Percentiles rank a stretch among this genome's conserved stretches.
phyloP scores from a whole-genome alignment of 441 rosid species.

The Brassica hybrid region DNA sequence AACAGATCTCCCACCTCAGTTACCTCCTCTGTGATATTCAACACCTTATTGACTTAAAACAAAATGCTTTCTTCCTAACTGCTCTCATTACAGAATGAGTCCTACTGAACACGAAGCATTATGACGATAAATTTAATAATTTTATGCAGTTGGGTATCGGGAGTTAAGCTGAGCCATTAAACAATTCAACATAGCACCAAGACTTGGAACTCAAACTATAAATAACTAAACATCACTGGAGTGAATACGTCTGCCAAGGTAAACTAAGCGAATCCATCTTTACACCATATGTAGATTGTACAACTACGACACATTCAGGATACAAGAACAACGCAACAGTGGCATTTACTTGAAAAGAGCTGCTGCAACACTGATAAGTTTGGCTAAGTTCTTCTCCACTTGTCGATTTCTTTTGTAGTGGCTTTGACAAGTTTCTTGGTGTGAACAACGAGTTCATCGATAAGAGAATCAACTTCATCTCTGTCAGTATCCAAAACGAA shows the following conservation, averaged over 20 bases:
- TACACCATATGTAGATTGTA: constrained; percentile 16
- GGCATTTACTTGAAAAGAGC: neutral
- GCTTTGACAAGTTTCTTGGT: constrained; percentile 69
- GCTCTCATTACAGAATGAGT: too few species aligned
- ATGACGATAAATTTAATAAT: too few species aligned
- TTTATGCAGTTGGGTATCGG: neutral
- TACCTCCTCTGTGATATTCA: too few species aligned
- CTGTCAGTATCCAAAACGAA: constrained; percentile 43
- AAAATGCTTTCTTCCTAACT: too few species aligned
- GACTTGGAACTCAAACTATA: neutral
- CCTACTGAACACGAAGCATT: too few species aligned
- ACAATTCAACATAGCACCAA: constrained; percentile 14
- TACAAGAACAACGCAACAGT: constrained; percentile 14
- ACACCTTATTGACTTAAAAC: too few species aligned
- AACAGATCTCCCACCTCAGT: too few species aligned
- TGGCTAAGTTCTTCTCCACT: constrained; percentile 61
- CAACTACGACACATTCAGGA: neutral
- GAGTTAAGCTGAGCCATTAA: neutral
- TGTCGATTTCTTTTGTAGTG: constrained; percentile 75
- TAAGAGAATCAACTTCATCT: constrained; percentile 62
- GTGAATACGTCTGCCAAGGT: neutral
- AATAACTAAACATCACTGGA: neutral
- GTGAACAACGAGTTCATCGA: constrained; percentile 63
- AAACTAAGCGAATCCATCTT: constrained; percentile 8
- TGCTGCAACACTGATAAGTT: neutral